A percentile compares a stretch with the other conserved stretches of the same genome.
Conservation (phyloP, 352 stramenopile species). For the Globisporangium polare region DNA sequence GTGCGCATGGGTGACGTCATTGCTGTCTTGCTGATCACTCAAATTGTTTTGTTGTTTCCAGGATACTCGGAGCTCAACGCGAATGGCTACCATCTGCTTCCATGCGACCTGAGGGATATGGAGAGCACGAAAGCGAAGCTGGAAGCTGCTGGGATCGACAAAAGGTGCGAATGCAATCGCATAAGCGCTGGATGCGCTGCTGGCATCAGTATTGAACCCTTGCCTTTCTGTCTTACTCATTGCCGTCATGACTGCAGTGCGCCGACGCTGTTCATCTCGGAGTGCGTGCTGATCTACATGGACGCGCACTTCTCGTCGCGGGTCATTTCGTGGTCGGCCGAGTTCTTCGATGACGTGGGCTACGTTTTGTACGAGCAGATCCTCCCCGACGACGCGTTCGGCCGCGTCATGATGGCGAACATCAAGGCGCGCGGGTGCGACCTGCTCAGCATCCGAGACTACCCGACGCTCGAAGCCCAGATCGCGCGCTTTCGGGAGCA, state of each 20-base stretch:
- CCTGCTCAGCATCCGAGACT: slow-evolving; percentile 80
- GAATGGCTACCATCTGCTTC: slow-evolving; percentile 70
- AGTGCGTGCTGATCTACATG: slow-evolving; percentile 93
- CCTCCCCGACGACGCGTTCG: slow-evolving; percentile 86
- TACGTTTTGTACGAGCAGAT: slow-evolving; percentile 92
- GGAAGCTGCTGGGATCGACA: slow-evolving; percentile 51
- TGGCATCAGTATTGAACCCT: background rate
- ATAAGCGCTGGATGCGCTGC: background rate
- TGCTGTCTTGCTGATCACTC: background rate
- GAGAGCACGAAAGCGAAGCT: slow-evolving; percentile 47
- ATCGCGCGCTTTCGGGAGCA: slow-evolving; percentile 66
- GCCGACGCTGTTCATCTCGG: slow-evolving; percentile 84
- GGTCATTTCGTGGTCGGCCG: slow-evolving; percentile 64
- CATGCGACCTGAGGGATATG: slow-evolving; percentile 73
- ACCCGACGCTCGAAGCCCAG: slow-evolving; percentile 72
- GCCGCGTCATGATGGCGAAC: slow-evolving; percentile 89
- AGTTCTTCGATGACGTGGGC: slow-evolving; percentile 67
- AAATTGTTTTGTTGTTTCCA: slow-evolving; percentile 5
- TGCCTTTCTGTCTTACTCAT: background rate
- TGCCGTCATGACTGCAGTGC: slow-evolving; percentile 13
- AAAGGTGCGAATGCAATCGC: slow-evolving; percentile 16
- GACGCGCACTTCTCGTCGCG: slow-evolving; percentile 71
- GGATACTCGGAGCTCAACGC: slow-evolving; percentile 64
- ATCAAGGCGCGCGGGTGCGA: slow-evolving; percentile 88
- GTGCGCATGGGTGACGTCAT: background rate